These are phyloP conservation scores for Candida glucosophila DNA, from an alignment of 1,139 yeast genomes.

Conservation along the genomic window DNA sequence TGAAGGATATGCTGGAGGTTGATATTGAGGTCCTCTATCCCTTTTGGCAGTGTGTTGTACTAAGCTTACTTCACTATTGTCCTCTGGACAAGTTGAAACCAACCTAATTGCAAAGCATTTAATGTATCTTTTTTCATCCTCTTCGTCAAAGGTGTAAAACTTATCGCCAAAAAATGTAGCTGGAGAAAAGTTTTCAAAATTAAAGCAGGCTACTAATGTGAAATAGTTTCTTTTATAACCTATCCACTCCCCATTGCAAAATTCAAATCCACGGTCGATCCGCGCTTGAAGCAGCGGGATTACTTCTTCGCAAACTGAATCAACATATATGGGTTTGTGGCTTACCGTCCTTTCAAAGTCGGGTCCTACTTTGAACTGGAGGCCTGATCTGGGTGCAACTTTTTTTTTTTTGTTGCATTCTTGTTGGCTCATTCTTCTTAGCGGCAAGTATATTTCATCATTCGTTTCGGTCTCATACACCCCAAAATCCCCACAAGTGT, in stretches of 20 bases:
- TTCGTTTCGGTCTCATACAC: neutral
- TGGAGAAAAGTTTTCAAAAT: conserved; percentile 20
- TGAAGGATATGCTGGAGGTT: conserved; percentile 48
- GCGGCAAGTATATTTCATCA: conserved; percentile 1
- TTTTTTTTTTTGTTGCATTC: conserved; percentile 11
- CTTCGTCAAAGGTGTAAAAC: conserved; percentile 12
- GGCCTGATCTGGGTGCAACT: conserved; percentile 56
- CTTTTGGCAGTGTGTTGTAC: conserved; percentile 66
- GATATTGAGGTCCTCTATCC: conserved; percentile 57
- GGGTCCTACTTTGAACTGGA: conserved; percentile 64
- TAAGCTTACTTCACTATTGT: conserved; percentile 34
- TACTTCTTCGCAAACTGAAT: conserved; percentile 16
- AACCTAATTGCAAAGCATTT: conserved; percentile 47
- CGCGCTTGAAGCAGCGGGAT: conserved; percentile 42
- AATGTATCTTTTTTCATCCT: conserved; percentile 17
- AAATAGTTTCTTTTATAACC: conserved; percentile 65
- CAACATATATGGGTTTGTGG: conserved; percentile 16
- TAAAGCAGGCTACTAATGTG: conserved; percentile 46
- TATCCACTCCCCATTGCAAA: conserved; percentile 48
- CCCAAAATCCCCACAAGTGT: neutral
- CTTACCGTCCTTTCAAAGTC: conserved; percentile 32
- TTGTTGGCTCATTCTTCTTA: neutral
- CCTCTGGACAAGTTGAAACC: conserved; percentile 44
- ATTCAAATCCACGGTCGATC: conserved; percentile 60
- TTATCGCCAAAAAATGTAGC: conserved; percentile 12